phyloP scores from a whole-genome alignment of 805 yeast genomes.

The Candida sanyiensis region DNA sequence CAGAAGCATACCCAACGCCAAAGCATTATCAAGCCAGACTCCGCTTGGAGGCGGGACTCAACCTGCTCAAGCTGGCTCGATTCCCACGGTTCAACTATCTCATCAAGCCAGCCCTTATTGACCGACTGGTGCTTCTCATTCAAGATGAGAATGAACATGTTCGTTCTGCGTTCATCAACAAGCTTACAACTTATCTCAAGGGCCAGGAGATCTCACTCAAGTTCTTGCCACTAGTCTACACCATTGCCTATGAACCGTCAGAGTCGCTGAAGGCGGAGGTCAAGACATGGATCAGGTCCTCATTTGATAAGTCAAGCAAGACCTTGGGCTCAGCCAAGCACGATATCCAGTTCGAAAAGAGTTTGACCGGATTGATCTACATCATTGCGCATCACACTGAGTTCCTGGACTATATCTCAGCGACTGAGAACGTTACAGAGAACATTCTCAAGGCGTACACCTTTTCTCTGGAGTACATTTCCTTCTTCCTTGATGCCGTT shows the following conservation, averaged over 20 bases:
- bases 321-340: slow-evolving; percentile 27
- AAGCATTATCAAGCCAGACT: slow-evolving; percentile 50
- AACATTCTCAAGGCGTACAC: slow-evolving; percentile 38
- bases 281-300: slow-evolving; percentile 67
- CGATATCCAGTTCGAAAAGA: slow-evolving; percentile 55
- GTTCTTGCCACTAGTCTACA: slow-evolving; percentile 62
- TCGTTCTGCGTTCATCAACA: slow-evolving; percentile 44
- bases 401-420: slow-evolving; percentile 38
- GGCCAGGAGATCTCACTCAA: slow-evolving; percentile 52
- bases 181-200: slow-evolving; percentile 47
- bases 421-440: slow-evolving; percentile 23
- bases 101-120: slow-evolving; percentile 47
- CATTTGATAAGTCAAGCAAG: slow-evolving; percentile 30
- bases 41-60: slow-evolving; percentile 62
- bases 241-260: slow-evolving; percentile 73
- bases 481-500: slow-evolving; percentile 54
- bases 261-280: slow-evolving; percentile 41
- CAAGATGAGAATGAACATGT: slow-evolving; percentile 63
- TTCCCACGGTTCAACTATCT: slow-evolving; percentile 44
- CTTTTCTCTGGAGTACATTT: slow-evolving; percentile 54
- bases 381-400: slow-evolving; percentile 72
- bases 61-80: slow-evolving; percentile 59
- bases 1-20: slow-evolving; percentile 56
- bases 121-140: slow-evolving; percentile 49
- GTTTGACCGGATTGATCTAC: slow-evolving; percentile 62